phyloP scores from a whole-genome alignment of 257 asterid genomes.

The Solanum corneliomulleri region DNA sequence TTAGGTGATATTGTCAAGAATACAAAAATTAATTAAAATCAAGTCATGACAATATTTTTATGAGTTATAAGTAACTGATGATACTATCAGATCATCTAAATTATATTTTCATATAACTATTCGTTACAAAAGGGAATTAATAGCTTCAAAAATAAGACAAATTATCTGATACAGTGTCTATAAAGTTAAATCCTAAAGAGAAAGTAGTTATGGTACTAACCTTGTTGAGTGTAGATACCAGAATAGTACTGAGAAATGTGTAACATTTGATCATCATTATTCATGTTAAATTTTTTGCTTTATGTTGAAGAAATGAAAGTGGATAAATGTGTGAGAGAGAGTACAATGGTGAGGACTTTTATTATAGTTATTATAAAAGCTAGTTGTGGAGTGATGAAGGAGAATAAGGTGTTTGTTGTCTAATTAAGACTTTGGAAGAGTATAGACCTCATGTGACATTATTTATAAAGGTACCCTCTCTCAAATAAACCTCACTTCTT shows the following conservation, averaged over 20 bases:
- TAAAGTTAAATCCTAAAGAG: background rate
- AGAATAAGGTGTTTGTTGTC: slow-evolving; percentile 2
- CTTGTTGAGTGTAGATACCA: slow-evolving; percentile 19
- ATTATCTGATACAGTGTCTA: background rate
- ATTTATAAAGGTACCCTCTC: slow-evolving; percentile 27
- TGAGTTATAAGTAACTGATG: background rate
- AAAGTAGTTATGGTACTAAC: slow-evolving; percentile 2
- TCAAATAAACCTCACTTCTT: slow-evolving; percentile 13
- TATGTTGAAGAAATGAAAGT: background rate
- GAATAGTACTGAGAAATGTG: slow-evolving; percentile 46
- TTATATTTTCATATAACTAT: background rate
- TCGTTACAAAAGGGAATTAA: background rate
- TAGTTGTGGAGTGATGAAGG: background rate
- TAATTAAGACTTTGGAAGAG: background rate
- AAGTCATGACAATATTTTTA: background rate
- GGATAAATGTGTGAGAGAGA: background rate
- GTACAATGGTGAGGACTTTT: background rate
- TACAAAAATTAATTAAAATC: background rate
- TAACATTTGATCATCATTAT: slow-evolving; percentile 32
- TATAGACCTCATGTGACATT: slow-evolving; percentile 3
- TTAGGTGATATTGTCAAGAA: background rate
- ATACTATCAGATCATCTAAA: background rate
- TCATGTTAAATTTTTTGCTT: background rate
- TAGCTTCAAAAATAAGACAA: too few species aligned
- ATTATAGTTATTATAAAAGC: background rate